These are phyloP conservation scores for Xylariaceae sp. DNA, from an alignment of 2,329 filamentous ascomycete genomes.

Conservation along the genomic window DNA sequence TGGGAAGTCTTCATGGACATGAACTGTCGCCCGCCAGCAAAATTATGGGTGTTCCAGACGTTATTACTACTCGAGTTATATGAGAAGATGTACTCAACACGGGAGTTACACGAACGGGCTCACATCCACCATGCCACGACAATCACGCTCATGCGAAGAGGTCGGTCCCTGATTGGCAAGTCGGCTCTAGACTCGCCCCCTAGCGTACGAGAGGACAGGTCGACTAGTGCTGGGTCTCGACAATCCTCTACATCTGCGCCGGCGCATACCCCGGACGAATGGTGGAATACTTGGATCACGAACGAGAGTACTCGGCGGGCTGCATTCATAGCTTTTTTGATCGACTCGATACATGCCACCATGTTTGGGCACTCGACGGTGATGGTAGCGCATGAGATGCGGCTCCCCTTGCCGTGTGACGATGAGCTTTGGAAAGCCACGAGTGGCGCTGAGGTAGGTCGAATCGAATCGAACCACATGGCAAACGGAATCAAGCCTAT, in stretches of 20 bases:
- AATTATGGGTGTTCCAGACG: conserved; percentile 93
- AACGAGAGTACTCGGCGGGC: conserved; percentile 86
- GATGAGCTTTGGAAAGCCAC: conserved; percentile 89
- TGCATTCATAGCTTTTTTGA: conserved; percentile 89
- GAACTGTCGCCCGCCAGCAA: conserved; percentile 86
- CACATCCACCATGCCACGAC: conserved; percentile 97
- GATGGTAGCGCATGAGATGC: conserved; percentile 96
- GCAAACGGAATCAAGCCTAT: conserved; percentile 79
- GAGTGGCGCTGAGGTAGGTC: conserved; percentile 78
- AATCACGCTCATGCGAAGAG: conserved; percentile 89
- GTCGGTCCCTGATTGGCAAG: conserved; percentile 83
- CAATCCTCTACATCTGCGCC: conserved; percentile 59
- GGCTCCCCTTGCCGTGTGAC: conserved; percentile 84
- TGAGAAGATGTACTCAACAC: conserved; percentile 96
- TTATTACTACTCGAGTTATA: conserved; percentile 85
- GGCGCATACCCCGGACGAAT: conserved; percentile 73
- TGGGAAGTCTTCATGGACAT: conserved; percentile 94
- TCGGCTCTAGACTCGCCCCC: conserved; percentile 81
- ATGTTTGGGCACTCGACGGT: conserved; percentile 98
- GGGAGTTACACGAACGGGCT: conserved; percentile 85
- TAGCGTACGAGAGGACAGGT: conserved; percentile 59
- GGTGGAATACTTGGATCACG: conserved; percentile 95
- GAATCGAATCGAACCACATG: conserved; percentile 74
- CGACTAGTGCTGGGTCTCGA: conserved; percentile 48
- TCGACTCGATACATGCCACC: conserved; percentile 92